Percentiles rank a stretch among this genome's conserved stretches.
phyloP scores from a whole-genome alignment of 2,329 filamentous ascomycete genomes.

The Thelonectria discophora region DNA sequence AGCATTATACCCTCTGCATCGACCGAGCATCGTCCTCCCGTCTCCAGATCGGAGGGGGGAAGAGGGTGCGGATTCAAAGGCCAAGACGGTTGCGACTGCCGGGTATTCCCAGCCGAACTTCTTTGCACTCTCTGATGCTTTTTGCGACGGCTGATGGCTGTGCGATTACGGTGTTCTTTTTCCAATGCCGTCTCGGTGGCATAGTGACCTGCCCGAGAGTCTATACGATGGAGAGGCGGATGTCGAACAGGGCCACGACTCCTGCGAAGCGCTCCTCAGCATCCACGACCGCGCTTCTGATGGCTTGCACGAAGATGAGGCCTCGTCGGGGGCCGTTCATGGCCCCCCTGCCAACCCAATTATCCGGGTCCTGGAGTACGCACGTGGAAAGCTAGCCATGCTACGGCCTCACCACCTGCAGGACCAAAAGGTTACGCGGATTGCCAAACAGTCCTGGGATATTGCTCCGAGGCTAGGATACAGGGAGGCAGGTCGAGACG shows the following conservation, averaged over 20 bases:
- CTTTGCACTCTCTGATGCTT: not conserved
- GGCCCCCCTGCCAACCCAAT: not conserved
- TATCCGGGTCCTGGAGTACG: constrained; percentile 1
- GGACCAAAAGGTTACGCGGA: constrained; percentile 8
- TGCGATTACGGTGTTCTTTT: not conserved
- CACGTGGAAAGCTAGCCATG: constrained; percentile 1
- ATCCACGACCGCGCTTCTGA: not conserved
- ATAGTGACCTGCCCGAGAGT: too few relatives aligned
- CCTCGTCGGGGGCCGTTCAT: not conserved
- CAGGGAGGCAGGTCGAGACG: not conserved
- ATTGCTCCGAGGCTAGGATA: not conserved
- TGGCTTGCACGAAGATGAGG: not conserved
- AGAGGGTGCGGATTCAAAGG: not conserved
- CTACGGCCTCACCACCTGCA: constrained; percentile 1
- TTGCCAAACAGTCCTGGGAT: constrained; percentile 7
- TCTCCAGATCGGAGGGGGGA: not conserved
- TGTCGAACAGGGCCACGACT: not conserved
- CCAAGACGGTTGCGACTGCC: not conserved
- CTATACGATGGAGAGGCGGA: not conserved
- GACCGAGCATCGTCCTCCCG: not conserved
- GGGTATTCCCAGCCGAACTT: not conserved
- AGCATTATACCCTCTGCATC: constrained; percentile 14
- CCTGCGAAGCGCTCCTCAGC: not conserved
- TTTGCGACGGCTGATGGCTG: too few relatives aligned
- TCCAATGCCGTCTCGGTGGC: too few relatives aligned